Evolutionary conservation across 768 basidiomycete genomes (phyloP).

Genomic region (Podaxis sp.): DNA sequence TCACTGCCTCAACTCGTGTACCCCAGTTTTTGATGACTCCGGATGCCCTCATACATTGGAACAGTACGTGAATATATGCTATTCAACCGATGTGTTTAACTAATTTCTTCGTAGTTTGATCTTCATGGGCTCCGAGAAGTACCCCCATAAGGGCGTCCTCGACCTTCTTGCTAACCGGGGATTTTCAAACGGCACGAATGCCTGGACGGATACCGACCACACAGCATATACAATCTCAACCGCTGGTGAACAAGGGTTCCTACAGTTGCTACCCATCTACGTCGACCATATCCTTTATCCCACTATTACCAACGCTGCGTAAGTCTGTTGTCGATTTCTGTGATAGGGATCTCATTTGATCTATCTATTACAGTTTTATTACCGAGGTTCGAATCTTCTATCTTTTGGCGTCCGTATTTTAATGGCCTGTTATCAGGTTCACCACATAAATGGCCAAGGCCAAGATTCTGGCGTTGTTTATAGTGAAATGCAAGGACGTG

Average conservation of each 20-base stretch:
- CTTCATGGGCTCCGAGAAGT: slow-evolving; percentile 94
- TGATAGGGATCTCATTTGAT: neutral
- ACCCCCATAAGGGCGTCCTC: slow-evolving; percentile 94
- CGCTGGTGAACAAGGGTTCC: slow-evolving; percentile 89
- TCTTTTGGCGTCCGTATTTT: slow-evolving; percentile 2
- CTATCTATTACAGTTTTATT: slow-evolving; percentile 37
- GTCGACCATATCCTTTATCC: slow-evolving; percentile 97
- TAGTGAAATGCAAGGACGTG: slow-evolving; percentile 94
- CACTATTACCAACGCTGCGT: slow-evolving; percentile 86
- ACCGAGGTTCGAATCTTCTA: slow-evolving; percentile 46
- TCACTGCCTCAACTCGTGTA: neutral
- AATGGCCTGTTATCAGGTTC: slow-evolving; percentile 53
- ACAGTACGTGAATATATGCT: slow-evolving; percentile 56
- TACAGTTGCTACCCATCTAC: slow-evolving; percentile 85
- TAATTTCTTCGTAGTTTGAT: slow-evolving; percentile 54
- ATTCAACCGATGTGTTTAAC: slow-evolving; percentile 1
- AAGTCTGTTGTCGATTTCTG: slow-evolving; percentile 27
- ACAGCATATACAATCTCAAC: slow-evolving; percentile 96
- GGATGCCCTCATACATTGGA: slow-evolving; percentile 97
- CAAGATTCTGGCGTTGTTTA: slow-evolving; percentile 96
- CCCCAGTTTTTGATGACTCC: slow-evolving; percentile 84
- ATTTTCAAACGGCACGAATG: slow-evolving; percentile 89
- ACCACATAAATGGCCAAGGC: slow-evolving; percentile 89
- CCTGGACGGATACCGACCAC: slow-evolving; percentile 96
- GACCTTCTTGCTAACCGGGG: slow-evolving; percentile 94